Percentiles rank a stretch among this genome's conserved stretches.
These are phyloP conservation scores for Colletotrichum camelliae DNA, from an alignment of 2,329 filamentous ascomycete genomes.

Conservation along the genomic window DNA sequence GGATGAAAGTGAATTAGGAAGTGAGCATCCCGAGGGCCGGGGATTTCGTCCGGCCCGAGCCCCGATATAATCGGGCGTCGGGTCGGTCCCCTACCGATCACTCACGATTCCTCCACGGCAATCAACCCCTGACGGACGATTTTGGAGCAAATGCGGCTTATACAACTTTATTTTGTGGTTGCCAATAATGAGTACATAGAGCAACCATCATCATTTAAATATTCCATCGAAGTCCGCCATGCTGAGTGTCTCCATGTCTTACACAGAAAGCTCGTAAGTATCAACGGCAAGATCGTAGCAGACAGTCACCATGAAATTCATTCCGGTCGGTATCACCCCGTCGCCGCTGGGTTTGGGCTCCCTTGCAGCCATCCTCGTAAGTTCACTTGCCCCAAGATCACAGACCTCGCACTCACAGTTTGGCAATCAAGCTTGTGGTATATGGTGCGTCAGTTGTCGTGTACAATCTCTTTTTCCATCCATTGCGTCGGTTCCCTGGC, in stretches of 20 bases:
- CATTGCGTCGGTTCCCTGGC: slow-evolving; percentile 34
- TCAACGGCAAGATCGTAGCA: not conserved
- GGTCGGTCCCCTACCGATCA: not conserved
- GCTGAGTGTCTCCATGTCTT: not conserved
- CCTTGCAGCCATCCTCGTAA: not conserved
- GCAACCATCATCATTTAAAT: not conserved
- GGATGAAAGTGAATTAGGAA: not conserved
- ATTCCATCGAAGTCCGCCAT: not conserved
- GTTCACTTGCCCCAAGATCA: not conserved
- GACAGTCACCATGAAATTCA: not conserved
- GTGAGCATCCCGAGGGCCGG: not conserved
- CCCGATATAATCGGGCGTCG: not conserved
- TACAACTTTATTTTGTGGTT: not conserved
- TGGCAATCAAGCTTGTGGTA: not conserved
- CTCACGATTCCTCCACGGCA: not conserved
- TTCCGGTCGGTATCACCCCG: not conserved
- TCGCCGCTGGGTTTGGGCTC: not conserved
- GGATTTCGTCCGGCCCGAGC: not conserved
- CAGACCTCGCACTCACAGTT: not conserved
- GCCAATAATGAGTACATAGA: not conserved
- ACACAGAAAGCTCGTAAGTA: not conserved
- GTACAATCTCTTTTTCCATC: slow-evolving; percentile 38
- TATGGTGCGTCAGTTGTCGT: slow-evolving; percentile 2
- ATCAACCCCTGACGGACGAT: not conserved
- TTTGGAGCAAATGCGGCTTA: not conserved